Evolutionary conservation across 768 basidiomycete genomes (phyloP).

Genomic region (Phanerochaete carnosa): DNA sequence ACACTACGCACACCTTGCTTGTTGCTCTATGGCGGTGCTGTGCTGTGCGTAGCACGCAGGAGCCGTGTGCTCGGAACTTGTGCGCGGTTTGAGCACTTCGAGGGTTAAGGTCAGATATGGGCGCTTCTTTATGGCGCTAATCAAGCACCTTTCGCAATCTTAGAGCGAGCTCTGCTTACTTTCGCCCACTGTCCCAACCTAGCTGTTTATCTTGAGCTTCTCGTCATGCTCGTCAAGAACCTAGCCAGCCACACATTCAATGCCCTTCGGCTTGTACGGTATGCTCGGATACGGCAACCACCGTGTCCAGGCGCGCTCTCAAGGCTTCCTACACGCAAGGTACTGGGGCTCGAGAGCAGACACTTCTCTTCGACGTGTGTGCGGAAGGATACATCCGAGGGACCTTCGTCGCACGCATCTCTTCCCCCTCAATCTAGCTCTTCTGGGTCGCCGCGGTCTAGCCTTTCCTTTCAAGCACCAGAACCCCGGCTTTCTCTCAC

Average conservation of each 20-base stretch:
- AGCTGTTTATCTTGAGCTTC: not conserved
- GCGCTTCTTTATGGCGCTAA: not conserved
- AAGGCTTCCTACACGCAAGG: not conserved
- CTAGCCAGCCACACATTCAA: not conserved
- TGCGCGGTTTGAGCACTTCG: not conserved
- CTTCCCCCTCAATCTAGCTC: not conserved
- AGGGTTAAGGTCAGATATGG: not conserved
- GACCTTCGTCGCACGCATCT: not conserved
- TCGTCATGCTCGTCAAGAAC: not conserved
- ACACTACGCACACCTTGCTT: not conserved
- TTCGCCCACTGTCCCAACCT: too few species aligned
- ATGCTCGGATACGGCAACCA: not conserved
- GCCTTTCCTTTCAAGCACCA: slow-evolving; percentile 32
- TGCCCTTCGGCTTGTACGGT: not conserved
- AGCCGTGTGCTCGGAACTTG: not conserved
- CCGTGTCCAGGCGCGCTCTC: not conserved
- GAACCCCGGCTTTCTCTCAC: slow-evolving; percentile 72
- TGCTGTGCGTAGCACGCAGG: not conserved
- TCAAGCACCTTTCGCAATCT: not conserved
- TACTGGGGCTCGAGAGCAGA: not conserved
- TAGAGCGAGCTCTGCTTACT: not conserved
- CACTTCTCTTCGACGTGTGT: not conserved
- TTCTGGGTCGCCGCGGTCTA: not conserved
- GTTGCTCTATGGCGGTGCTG: not conserved
- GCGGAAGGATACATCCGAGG: not conserved